phyloP scores from a whole-genome alignment of 345 rosid species.

The Aquilaria malaccensis region DNA sequence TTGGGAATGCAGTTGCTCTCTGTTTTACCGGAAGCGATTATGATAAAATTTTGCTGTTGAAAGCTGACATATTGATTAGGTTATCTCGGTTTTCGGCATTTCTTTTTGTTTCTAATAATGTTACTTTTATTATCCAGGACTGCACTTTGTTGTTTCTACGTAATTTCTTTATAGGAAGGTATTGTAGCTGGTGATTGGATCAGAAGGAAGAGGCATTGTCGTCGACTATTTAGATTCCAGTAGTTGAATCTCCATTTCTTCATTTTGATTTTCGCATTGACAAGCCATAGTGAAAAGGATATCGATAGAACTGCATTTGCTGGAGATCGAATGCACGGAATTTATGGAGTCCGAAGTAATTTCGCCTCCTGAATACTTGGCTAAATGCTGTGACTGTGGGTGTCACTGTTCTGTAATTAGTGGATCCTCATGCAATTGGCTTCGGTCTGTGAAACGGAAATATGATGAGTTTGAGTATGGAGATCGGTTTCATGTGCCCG shows the following conservation, averaged over 20 bases:
- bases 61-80: background rate
- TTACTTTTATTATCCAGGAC: slow-evolving; percentile 1
- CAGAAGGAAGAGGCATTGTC: slow-evolving; percentile 17
- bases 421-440: slow-evolving; percentile 32
- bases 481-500: slow-evolving; percentile 42
- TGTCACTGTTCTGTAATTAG: slow-evolving; percentile 34
- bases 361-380: slow-evolving; percentile 29
- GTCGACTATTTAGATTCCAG: slow-evolving; percentile 17
- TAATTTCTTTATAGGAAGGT: slow-evolving; percentile 15
- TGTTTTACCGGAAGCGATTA: background rate
- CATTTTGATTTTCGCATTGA: background rate
- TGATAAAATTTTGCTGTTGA: background rate
- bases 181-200: slow-evolving; percentile 16
- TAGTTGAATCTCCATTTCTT: slow-evolving; percentile 16
- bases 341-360: slow-evolving; percentile 41
- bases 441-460: slow-evolving; percentile 56
- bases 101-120: background rate
- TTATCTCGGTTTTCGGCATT: background rate
- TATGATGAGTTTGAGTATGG: slow-evolving; percentile 49
- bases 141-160: slow-evolving; percentile 6
- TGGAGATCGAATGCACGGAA: slow-evolving; percentile 21
- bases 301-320: slow-evolving; percentile 6
- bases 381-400: slow-evolving; percentile 45
- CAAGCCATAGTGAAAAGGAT: background rate
- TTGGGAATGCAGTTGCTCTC: too few relatives aligned